These are phyloP conservation scores for Vitis labrusca DNA, from an alignment of 164 flowering plant genomes.

Conservation along the genomic window DNA sequence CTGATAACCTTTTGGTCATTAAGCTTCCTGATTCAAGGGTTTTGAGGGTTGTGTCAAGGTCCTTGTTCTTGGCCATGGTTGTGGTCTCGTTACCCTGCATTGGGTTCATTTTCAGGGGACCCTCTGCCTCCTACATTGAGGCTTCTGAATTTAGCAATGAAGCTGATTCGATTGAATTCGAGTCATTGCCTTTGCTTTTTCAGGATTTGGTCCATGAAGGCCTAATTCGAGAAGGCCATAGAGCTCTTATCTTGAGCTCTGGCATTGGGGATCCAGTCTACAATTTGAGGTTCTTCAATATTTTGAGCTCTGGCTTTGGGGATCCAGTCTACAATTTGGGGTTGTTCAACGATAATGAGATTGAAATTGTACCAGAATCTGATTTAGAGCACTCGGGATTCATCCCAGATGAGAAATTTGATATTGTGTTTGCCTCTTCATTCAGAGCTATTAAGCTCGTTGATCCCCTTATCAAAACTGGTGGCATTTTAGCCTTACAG, in stretches of 20 bases:
- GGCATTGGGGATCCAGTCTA: constrained; percentile 3
- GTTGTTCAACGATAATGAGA: constrained; percentile 25
- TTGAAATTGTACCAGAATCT: constrained; percentile 26
- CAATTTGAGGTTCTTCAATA: constrained; percentile 15
- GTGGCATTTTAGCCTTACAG: constrained; percentile 39
- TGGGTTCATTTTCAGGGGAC: constrained; percentile 12
- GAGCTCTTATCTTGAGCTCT: constrained; percentile 28
- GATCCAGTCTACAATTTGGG: not conserved
- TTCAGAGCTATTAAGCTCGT: constrained; percentile 14
- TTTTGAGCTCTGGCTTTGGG: constrained; percentile 20
- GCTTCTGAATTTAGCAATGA: not conserved
- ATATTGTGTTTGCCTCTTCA: constrained; percentile 35
- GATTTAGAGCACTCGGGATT: constrained; percentile 23
- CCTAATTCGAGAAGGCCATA: constrained; percentile 31
- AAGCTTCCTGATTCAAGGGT: constrained; percentile 37
- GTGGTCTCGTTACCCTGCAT: constrained; percentile 44
- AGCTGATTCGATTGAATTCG: constrained; percentile 6
- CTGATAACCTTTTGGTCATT: constrained; percentile 29
- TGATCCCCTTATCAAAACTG: constrained; percentile 37
- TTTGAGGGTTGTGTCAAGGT: constrained; percentile 45
- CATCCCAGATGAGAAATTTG: constrained; percentile 32
- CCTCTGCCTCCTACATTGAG: not conserved
- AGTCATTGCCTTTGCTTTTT: constrained; percentile 26
- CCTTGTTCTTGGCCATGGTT: constrained; percentile 38
- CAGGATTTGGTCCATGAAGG: constrained; percentile 47